Conservation (phyloP, 2,329 filamentous ascomycete species). For the Berkeleyomyces basicola region DNA sequence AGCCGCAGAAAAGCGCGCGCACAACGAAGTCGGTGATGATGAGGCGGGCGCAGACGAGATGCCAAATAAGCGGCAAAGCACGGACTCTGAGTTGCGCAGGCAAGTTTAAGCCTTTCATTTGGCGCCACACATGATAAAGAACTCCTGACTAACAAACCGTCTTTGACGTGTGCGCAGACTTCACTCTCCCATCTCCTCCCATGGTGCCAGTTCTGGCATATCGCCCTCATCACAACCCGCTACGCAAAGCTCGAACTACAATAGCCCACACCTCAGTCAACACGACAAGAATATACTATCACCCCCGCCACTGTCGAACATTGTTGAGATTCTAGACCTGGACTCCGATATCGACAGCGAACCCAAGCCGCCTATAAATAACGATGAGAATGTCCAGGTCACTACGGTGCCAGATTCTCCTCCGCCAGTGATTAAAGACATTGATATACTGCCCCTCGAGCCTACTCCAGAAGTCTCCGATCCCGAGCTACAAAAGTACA, state of each 20-base stretch:
- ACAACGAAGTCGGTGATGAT: neutral
- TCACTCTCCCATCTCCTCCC: neutral
- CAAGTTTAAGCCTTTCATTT: neutral
- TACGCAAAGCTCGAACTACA: neutral
- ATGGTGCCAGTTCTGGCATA: neutral
- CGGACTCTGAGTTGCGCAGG: neutral
- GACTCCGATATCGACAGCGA: neutral
- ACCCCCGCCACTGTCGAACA: neutral
- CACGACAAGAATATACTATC: neutral
- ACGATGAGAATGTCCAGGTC: constrained; percentile 9
- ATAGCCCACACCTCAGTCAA: neutral
- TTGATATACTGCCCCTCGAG: neutral
- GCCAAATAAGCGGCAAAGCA: neutral
- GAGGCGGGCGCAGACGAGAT: neutral
- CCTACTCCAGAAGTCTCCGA: constrained; percentile 18
- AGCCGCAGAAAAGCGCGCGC: neutral
- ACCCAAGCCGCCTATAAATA: neutral
- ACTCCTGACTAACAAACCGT: neutral
- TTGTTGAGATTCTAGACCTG: neutral
- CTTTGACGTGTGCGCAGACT: neutral
- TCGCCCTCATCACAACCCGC: neutral
- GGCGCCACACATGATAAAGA: neutral
- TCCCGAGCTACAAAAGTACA: constrained; percentile 30
- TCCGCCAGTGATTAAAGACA: neutral
- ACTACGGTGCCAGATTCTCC: neutral